These are phyloP conservation scores for Moringa oleifera DNA, from an alignment of 345 rosid genomes.

Conservation along the genomic window DNA sequence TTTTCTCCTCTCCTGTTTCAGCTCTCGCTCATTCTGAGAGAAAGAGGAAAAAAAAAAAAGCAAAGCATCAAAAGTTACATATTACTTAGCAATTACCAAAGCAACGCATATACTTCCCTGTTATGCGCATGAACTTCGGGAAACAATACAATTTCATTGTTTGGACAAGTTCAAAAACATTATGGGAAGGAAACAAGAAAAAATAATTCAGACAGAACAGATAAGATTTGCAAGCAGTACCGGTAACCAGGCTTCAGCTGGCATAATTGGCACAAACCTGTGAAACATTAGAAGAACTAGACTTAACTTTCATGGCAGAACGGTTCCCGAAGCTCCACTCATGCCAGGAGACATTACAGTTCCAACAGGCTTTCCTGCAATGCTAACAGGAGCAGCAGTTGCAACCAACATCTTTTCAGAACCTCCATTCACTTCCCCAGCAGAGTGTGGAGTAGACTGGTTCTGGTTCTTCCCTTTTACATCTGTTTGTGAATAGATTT, in stretches of 20 bases:
- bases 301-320: slow-evolving; percentile 33
- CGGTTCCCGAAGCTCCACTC: slow-evolving; percentile 42
- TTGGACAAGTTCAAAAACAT: not conserved
- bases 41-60: not conserved
- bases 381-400: slow-evolving; percentile 30
- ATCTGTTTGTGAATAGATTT: slow-evolving; percentile 18
- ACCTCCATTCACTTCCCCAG: slow-evolving; percentile 20
- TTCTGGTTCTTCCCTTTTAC: slow-evolving; percentile 42
- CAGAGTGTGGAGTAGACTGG: slow-evolving; percentile 24
- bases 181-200: not conserved
- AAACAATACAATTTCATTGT: not conserved
- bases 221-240: slow-evolving; percentile 30
- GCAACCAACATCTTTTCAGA: slow-evolving; percentile 23
- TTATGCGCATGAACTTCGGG: slow-evolving; percentile 2
- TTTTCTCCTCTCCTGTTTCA: slow-evolving; percentile 88
- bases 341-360: slow-evolving; percentile 30
- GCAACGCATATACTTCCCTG: not conserved
- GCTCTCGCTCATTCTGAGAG: slow-evolving; percentile 82
- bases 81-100: slow-evolving; percentile 2
- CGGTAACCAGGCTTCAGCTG: slow-evolving; percentile 75
- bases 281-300: slow-evolving; percentile 31
- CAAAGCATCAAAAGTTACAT: not conserved
- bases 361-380: slow-evolving; percentile 28
- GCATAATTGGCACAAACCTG: slow-evolving; percentile 53
- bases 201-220: not conserved